These are phyloP conservation scores for Plantago elongata DNA, from an alignment of 257 asterid genomes.

Conservation along the genomic window DNA sequence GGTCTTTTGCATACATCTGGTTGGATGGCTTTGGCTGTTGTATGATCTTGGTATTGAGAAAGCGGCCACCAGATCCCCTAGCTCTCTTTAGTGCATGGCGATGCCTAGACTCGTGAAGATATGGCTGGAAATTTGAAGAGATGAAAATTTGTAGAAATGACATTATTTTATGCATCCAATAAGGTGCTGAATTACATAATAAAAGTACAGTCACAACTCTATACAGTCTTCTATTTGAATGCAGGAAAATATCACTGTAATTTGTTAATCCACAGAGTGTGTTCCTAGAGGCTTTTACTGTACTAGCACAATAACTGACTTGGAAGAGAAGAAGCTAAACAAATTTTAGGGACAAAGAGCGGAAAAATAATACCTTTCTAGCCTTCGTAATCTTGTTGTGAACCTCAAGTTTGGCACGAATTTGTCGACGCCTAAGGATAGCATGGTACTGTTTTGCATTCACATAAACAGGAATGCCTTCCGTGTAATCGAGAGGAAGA, in stretches of 20 bases:
- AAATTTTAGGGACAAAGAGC: neutral
- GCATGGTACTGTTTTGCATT: constrained; percentile 77
- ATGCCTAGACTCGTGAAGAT: constrained; percentile 69
- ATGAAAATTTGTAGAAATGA: constrained; percentile 4
- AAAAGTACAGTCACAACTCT: too few species aligned
- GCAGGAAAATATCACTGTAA: too few species aligned
- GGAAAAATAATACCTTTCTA: constrained; percentile 45
- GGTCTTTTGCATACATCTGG: constrained; percentile 14
- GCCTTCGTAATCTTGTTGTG: constrained; percentile 46
- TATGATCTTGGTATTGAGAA: constrained; percentile 42
- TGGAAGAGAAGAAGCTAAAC: too few species aligned
- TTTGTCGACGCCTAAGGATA: constrained; percentile 69
- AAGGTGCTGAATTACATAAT: too few species aligned
- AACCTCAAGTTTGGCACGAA: constrained; percentile 70
- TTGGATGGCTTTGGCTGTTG: constrained; percentile 26
- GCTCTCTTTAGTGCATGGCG: constrained; percentile 61
- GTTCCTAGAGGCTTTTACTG: too few species aligned
- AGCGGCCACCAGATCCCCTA: constrained; percentile 67
- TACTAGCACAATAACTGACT: too few species aligned
- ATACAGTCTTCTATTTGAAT: too few species aligned
- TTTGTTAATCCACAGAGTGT: too few species aligned
- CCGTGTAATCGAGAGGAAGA: constrained; percentile 55
- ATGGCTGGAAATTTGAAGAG: constrained; percentile 37
- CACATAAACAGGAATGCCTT: constrained; percentile 56
- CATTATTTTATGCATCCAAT: neutral